Evolutionary conservation across 768 basidiomycete species (phyloP), one percentile per base, ranked within the genome.

Genomic region (Sarcodon aspratus): DNA sequence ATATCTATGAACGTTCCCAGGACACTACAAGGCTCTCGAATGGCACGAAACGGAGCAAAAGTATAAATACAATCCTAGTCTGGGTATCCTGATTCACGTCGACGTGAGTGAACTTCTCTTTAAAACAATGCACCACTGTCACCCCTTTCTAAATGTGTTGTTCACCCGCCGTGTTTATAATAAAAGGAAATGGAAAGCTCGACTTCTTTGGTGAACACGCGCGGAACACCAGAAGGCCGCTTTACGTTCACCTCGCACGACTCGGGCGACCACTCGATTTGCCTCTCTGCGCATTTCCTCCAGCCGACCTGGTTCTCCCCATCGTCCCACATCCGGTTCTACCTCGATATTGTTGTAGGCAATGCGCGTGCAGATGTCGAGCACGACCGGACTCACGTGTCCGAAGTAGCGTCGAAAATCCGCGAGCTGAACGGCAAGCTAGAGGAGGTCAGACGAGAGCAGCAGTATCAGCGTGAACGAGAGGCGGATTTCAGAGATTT

Each of bases 161-260:
- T 47, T 36, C 31, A 17, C 35, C 32, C 5, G 18, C 10, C 18
- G 9, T 13, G 37, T 27, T 32, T 40, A 7, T 31, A 33, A 13
- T 18, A 36, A 33, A 63, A 99, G 95, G 96, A 99, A 72, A 76
- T 91, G 81, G 87, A 35, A 81, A 75, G 2, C 79, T 79, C 2
- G 84, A 97, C 57, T 66, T 73, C 47, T 85, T 97, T 12, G 13
- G 91, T 90, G 37, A 85, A 84, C 58, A 93, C 92, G 8, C 79
- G 80, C n/a, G 96, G 96, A 1, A 87, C 93, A 6, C 71, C 82
- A 18, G 86, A 95, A 45, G 88, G 96, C 31, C 80, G 80, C 50
- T 98, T 98, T 70, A 98, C 96, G 0, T 99, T 99, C 61, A 97
- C 96, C 27, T 96, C 95, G 5, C 92, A 96, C 62, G 91, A 94